Conservation (phyloP, 225 moss, liverwort and hornwort genomes). For the Marchantia paleacea region DNA sequence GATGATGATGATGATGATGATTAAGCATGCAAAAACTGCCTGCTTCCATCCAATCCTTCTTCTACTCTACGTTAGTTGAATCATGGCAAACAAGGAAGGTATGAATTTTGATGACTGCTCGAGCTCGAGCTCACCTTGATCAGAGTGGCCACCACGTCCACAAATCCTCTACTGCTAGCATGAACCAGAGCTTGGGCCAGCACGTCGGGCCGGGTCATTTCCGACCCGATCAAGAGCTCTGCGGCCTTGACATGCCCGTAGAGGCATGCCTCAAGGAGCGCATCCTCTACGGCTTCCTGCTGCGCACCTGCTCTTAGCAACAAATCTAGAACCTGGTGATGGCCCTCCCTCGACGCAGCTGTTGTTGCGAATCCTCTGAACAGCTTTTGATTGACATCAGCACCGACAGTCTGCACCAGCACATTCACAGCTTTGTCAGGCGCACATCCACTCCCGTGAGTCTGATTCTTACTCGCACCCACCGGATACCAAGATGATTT, state of each 20-base stretch:
- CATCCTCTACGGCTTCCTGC: conserved; percentile 56
- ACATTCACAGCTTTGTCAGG: background rate
- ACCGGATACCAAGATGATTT: too few relatives aligned
- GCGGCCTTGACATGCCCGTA: conserved; percentile 50
- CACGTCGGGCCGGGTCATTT: conserved; percentile 50
- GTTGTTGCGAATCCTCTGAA: conserved; percentile 54
- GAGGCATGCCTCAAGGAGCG: conserved; percentile 50
- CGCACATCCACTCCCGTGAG: background rate
- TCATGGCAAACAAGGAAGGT: background rate
- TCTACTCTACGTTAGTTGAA: too few relatives aligned
- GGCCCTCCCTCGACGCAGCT: conserved; percentile 50
- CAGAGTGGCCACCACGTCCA: conserved; percentile 47
- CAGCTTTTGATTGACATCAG: conserved; percentile 48
- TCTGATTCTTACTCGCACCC: too few relatives aligned
- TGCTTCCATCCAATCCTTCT: background rate
- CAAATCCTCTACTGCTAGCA: conserved; percentile 52
- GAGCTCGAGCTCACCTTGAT: conserved; percentile 29
- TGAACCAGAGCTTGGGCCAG: conserved; percentile 54
- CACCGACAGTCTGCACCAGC: conserved; percentile 36
- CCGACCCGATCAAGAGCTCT: conserved; percentile 51
- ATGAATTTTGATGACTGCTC: background rate
- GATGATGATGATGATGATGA: background rate
- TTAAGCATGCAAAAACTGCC: background rate
- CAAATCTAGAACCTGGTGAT: conserved; percentile 38
- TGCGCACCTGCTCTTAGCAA: conserved; percentile 50